Conservation (phyloP, 208 protist species). For the Blechomonas ayalai region DNA sequence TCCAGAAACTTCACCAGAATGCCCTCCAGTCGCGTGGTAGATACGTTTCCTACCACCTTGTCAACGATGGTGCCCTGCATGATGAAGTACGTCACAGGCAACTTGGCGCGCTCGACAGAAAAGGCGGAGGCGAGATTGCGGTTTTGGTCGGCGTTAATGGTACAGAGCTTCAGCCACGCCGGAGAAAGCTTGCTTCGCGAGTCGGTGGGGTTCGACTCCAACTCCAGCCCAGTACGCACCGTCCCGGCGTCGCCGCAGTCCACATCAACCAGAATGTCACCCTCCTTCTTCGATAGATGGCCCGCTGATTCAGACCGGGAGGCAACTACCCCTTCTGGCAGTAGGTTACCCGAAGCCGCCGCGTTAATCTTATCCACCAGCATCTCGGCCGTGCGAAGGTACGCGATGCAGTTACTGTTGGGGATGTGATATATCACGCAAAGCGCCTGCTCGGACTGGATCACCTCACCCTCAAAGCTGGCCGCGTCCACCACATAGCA, state of each 20-base stretch:
- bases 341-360: conserved; percentile 15
- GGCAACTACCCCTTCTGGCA: background rate
- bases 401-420: conserved; percentile 54
- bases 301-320: no score
- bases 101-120: conserved; percentile 73
- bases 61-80: conserved; percentile 88
- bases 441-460: conserved; percentile 86
- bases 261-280: conserved; percentile 1
- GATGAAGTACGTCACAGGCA: conserved; percentile 85
- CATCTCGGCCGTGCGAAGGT: conserved; percentile 46
- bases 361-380: conserved; percentile 71
- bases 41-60: conserved; percentile 55
- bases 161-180: conserved; percentile 78
- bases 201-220: background rate
- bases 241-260: background rate
- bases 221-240: background rate
- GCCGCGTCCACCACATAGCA: conserved; percentile 46
- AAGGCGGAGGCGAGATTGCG: conserved; percentile 81
- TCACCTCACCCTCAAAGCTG: conserved; percentile 73
- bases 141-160: conserved; percentile 84
- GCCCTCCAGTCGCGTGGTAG: conserved; percentile 37
- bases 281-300: conserved; percentile 1
- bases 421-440: conserved; percentile 75
- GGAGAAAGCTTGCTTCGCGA: background rate
- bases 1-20: conserved; percentile 81